Evolutionary conservation across 805 yeast species (phyloP).

Genomic region (Vanderwaltozyma polyspora): DNA sequence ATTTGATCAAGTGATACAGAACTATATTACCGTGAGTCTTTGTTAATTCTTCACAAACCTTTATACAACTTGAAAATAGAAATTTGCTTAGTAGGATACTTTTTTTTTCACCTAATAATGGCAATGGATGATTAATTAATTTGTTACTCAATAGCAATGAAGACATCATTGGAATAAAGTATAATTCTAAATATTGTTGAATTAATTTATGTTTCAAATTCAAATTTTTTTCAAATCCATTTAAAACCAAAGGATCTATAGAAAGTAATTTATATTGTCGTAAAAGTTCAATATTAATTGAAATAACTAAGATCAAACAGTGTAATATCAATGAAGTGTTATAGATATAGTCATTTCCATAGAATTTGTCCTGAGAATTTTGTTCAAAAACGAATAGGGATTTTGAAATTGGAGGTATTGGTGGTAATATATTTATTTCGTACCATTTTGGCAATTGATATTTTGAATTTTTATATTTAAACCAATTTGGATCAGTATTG

Average conservation of each 20-base stretch:
- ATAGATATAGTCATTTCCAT: constrained; percentile 2
- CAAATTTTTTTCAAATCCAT: not conserved
- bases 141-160: constrained; percentile 14
- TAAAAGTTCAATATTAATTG: constrained; percentile 9
- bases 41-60: constrained; percentile 27
- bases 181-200: constrained; percentile 14
- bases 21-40: constrained; percentile 29
- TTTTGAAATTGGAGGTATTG: constrained; percentile 25
- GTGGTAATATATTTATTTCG: constrained; percentile 13
- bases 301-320: constrained; percentile 9
- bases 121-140: constrained; percentile 4
- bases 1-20: constrained; percentile 27
- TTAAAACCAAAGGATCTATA: constrained; percentile 6
- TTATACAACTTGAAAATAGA: constrained; percentile 10
- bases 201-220: constrained; percentile 14
- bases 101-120: not conserved
- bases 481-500: constrained; percentile 5
- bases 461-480: constrained; percentile 2
- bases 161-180: constrained; percentile 14
- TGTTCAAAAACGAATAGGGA: constrained; percentile 20
- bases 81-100: constrained; percentile 4
- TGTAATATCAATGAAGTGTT: constrained; percentile 8
- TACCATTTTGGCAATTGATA: constrained; percentile 19
- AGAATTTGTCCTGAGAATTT: not conserved
- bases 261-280: constrained; percentile 9